Conservation (phyloP, 352 stramenopile genomes). For the Phytophthora melonis region DNA sequence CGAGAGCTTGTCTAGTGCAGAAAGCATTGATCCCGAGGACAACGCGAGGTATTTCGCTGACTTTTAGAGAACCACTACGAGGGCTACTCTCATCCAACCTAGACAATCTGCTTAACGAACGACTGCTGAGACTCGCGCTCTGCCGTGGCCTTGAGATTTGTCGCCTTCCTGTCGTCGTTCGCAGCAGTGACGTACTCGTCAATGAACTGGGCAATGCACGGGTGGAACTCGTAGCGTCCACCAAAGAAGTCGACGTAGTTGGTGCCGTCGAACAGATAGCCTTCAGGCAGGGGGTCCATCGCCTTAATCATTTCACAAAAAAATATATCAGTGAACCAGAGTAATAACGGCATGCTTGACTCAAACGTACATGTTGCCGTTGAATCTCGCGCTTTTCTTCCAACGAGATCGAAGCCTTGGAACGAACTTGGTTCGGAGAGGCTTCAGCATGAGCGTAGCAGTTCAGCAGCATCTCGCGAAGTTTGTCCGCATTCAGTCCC, state of each 20-base stretch:
- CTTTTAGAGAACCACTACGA: constrained; percentile 48
- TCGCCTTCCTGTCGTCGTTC: constrained; percentile 53
- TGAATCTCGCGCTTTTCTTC: constrained; percentile 81
- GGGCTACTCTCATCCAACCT: background rate
- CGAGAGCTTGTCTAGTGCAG: constrained; percentile 62
- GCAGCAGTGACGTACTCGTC: constrained; percentile 58
- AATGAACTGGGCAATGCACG: constrained; percentile 73
- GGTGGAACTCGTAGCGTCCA: constrained; percentile 78
- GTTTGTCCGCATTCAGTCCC: constrained; percentile 47
- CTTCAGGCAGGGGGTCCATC: constrained; percentile 74
- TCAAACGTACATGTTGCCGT: constrained; percentile 62
- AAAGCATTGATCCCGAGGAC: constrained; percentile 77
- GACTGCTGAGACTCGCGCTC: constrained; percentile 56
- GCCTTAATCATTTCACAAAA: constrained; percentile 35
- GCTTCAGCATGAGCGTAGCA: constrained; percentile 65
- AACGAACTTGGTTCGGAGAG: constrained; percentile 47
- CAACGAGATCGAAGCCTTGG: constrained; percentile 50
- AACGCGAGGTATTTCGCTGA: constrained; percentile 77
- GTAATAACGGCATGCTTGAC: background rate
- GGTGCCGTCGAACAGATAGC: constrained; percentile 75
- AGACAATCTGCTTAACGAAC: constrained; percentile 45
- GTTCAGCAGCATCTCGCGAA: constrained; percentile 64
- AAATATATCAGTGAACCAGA: background rate
- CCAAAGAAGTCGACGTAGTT: constrained; percentile 83
- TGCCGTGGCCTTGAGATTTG: constrained; percentile 62